These are phyloP conservation scores for Sugiyamaella mastotermitis DNA, from an alignment of 805 yeast species.

Conservation along the genomic window DNA sequence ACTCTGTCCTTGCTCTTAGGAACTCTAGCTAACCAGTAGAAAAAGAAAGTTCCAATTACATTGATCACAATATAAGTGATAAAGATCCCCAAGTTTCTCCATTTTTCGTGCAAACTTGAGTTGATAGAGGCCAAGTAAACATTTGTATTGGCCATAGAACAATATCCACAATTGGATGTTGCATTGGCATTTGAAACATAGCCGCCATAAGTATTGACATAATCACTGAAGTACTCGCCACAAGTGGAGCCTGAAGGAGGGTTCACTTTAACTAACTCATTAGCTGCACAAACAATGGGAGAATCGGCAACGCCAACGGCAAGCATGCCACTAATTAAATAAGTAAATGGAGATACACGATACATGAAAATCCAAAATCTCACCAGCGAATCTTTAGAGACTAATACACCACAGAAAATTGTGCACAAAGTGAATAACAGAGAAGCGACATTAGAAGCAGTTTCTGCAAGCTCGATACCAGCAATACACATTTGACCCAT, in stretches of 20 bases:
- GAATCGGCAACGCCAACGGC: conserved; percentile 42
- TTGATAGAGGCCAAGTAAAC: conserved; percentile 42
- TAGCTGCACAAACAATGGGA: conserved; percentile 40
- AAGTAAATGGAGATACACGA: conserved; percentile 65
- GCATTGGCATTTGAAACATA: conserved; percentile 38
- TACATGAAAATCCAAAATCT: conserved; percentile 83
- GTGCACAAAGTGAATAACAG: conserved; percentile 56
- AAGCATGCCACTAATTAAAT: conserved; percentile 51
- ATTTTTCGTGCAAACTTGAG: conserved; percentile 32
- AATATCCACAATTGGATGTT: conserved; percentile 53
- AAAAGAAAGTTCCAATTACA: conserved; percentile 37
- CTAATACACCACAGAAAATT: conserved; percentile 75
- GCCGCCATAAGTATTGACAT: conserved; percentile 40
- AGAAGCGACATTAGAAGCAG: conserved; percentile 57
- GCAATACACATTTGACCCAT: conserved; percentile 38
- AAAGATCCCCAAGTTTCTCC: conserved; percentile 58
- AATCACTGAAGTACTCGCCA: conserved; percentile 43
- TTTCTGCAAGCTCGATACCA: conserved; percentile 51
- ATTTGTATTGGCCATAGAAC: conserved; percentile 54
- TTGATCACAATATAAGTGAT: conserved; percentile 45
- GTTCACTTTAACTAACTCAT: conserved; percentile 42
- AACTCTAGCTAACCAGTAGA: conserved; percentile 66
- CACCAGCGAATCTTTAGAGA: conserved; percentile 41
- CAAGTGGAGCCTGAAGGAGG: conserved; percentile 58
- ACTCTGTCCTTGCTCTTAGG: conserved; percentile 43